Conservation (phyloP, 2,329 filamentous ascomycete species). For the Trichophyton rubrum region DNA sequence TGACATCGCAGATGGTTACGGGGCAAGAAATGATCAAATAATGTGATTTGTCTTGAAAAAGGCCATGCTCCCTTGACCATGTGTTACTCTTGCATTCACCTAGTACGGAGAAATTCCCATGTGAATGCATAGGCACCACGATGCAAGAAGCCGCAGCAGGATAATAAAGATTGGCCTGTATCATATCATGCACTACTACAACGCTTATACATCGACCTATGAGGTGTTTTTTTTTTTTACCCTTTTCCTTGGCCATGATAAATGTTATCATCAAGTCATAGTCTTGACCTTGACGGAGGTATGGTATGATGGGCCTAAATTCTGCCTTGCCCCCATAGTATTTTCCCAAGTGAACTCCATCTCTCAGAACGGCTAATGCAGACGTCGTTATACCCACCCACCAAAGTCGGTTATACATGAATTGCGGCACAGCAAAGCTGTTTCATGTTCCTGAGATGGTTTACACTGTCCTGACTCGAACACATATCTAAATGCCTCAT, state of each 20-base stretch:
- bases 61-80: neutral
- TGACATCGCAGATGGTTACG: neutral
- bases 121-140: slow-evolving; percentile 1
- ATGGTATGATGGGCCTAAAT: neutral
- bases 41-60: neutral
- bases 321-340: neutral
- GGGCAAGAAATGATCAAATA: neutral
- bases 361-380: neutral
- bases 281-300: neutral
- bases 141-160: neutral
- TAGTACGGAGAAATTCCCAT: neutral
- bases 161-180: neutral
- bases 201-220: neutral
- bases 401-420: neutral
- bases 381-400: neutral
- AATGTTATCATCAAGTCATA: neutral
- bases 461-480: neutral
- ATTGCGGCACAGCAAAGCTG: neutral
- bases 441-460: neutral
- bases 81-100: neutral
- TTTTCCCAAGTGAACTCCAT: neutral
- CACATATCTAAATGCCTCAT: neutral
- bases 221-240: neutral
- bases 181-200: neutral
- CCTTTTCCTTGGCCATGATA: too few species aligned